These are phyloP conservation scores for Babjeviella inositovora DNA, from an alignment of 805 yeast species.

Conservation along the genomic window DNA sequence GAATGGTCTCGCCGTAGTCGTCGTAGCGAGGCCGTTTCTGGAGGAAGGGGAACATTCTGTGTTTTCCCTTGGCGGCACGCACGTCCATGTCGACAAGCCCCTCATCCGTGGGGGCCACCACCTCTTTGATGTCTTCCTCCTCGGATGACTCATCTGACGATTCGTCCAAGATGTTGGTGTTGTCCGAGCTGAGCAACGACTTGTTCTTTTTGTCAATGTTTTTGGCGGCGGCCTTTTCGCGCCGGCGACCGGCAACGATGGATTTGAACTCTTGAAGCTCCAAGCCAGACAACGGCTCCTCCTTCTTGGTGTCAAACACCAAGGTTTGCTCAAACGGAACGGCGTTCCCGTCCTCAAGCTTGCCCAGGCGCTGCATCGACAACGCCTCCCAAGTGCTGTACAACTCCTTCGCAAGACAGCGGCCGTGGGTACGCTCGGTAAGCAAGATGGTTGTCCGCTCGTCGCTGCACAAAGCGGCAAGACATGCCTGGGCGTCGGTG, in stretches of 20 bases:
- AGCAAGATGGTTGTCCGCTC: conserved; percentile 57
- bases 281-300: conserved; percentile 29
- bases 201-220: conserved; percentile 21
- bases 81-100: conserved; percentile 30
- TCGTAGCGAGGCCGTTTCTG: conserved; percentile 48
- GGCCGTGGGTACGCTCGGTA: conserved; percentile 43
- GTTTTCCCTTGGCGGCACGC: conserved; percentile 23
- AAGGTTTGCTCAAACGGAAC: conserved; percentile 32
- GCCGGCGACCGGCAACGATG: conserved; percentile 23
- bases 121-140: conserved; percentile 13
- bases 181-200: conserved; percentile 18
- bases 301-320: conserved; percentile 20
- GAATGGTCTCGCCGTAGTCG: conserved; percentile 73
- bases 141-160: conserved; percentile 16
- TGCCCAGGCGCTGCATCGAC: conserved; percentile 16
- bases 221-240: conserved; percentile 20
- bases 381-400: conserved; percentile 35
- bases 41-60: conserved; percentile 65
- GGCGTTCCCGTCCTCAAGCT: conserved; percentile 43
- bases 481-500: conserved; percentile 33
- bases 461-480: conserved; percentile 39
- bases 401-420: conserved; percentile 32
- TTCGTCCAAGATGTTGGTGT: conserved; percentile 14
- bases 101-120: conserved; percentile 13
- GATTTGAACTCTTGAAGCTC: conserved; percentile 33